A percentile compares a stretch with the other conserved stretches of the same genome.
These are phyloP conservation scores for Fusarium dimerum DNA, from an alignment of 2,329 filamentous ascomycete genomes.

Conservation along the genomic window DNA sequence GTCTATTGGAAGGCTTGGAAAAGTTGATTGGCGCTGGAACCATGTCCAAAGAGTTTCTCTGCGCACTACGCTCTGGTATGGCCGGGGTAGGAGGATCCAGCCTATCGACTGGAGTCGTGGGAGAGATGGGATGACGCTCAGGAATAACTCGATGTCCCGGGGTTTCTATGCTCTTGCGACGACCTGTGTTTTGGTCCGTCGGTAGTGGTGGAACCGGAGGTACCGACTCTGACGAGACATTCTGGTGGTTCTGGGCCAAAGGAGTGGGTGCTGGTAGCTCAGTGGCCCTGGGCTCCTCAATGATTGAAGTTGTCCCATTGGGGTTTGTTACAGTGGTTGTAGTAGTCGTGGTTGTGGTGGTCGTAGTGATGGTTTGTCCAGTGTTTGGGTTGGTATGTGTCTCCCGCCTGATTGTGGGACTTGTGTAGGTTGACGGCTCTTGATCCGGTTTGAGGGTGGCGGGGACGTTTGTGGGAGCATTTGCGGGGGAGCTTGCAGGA, in stretches of 20 bases:
- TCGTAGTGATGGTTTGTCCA: slow-evolving; percentile 25
- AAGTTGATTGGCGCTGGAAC: background rate
- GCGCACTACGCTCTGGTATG: slow-evolving; percentile 19
- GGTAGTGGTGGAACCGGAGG: slow-evolving; percentile 6
- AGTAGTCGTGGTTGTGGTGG: slow-evolving; percentile 30
- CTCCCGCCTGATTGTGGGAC: slow-evolving; percentile 15
- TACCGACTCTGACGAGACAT: background rate
- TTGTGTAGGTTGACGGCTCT: slow-evolving; percentile 6
- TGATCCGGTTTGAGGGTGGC: background rate
- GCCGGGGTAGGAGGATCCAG: slow-evolving; percentile 1
- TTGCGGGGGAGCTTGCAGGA: background rate
- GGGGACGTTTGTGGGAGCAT: background rate
- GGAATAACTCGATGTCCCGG: slow-evolving; percentile 25
- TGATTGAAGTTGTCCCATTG: slow-evolving; percentile 22
- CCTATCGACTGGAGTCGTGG: slow-evolving; percentile 1
- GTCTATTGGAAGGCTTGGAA: background rate
- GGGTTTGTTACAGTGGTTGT: slow-evolving; percentile 27
- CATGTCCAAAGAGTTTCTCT: background rate
- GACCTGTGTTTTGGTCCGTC: slow-evolving; percentile 7
- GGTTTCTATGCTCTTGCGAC: slow-evolving; percentile 25
- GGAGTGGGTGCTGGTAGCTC: slow-evolving; percentile 12
- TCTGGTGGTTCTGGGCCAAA: background rate
- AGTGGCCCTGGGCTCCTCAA: slow-evolving; percentile 18
- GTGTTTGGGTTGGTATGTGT: slow-evolving; percentile 23
- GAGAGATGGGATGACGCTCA: slow-evolving; percentile 15